Conservation (phyloP, 169 alveolate genomes). For the Cryptosporidium xiaoi region DNA sequence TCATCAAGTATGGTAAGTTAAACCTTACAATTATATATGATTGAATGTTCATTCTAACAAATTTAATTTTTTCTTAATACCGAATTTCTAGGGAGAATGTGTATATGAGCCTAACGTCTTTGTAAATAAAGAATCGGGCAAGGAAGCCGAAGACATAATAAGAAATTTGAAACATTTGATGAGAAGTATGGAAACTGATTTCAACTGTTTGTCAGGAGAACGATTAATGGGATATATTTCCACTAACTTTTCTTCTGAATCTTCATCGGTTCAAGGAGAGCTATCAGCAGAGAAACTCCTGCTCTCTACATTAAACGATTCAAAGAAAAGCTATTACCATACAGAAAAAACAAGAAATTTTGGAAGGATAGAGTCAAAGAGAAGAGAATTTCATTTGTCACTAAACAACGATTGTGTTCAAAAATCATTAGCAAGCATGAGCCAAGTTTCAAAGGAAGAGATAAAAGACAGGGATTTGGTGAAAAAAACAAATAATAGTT, state of each 20-base stretch:
- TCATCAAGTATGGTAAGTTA: slow-evolving; percentile 58
- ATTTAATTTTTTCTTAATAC: neutral
- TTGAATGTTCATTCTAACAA: neutral
- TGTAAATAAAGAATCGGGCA: neutral
- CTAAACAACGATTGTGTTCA: neutral
- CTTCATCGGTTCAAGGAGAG: neutral
- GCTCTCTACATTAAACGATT: neutral
- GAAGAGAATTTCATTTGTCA: neutral
- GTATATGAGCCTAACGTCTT: slow-evolving; percentile 41
- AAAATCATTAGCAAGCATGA: neutral
- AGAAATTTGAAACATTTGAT: slow-evolving; percentile 36
- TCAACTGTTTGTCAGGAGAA: slow-evolving; percentile 55
- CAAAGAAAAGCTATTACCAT: neutral
- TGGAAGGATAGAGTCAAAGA: neutral
- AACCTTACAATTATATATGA: neutral
- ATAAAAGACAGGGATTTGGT: neutral
- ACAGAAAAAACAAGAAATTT: neutral
- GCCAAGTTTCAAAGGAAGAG: neutral
- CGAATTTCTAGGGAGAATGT: slow-evolving; percentile 31
- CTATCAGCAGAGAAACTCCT: slow-evolving; percentile 10
- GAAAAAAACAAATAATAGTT: neutral
- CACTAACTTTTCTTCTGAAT: slow-evolving; percentile 1
- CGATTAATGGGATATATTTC: slow-evolving; percentile 52
- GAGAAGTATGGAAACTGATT: slow-evolving; percentile 68
- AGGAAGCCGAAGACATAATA: slow-evolving; percentile 4